Conservation (phyloP, 2,329 filamentous ascomycete species). For the Coniochaeta sp. region DNA sequence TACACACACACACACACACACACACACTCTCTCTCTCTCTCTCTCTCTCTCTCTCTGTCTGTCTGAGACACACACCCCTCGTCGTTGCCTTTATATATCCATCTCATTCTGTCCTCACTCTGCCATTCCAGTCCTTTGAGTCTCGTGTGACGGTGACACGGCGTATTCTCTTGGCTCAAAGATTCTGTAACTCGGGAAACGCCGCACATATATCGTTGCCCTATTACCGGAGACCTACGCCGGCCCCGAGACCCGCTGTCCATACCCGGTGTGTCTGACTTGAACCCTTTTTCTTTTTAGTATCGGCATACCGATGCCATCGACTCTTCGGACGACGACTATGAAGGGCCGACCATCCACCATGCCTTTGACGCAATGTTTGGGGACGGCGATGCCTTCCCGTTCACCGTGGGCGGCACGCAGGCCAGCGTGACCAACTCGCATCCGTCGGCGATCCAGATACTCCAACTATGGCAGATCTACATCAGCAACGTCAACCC, state of each 20-base stretch:
- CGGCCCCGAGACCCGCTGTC: not conserved
- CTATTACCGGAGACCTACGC: not conserved
- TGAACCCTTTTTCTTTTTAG: slow-evolving; percentile 26
- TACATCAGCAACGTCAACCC: slow-evolving; percentile 66
- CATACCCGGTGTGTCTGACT: slow-evolving; percentile 2
- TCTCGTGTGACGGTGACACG: not conserved
- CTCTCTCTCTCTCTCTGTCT: too few species aligned
- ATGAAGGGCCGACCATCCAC: slow-evolving; percentile 46
- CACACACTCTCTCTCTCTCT: too few species aligned
- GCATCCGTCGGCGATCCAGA: slow-evolving; percentile 50
- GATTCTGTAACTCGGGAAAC: not conserved
- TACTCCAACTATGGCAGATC: slow-evolving; percentile 60
- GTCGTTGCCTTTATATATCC: not conserved
- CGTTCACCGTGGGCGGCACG: slow-evolving; percentile 44
- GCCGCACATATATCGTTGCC: not conserved
- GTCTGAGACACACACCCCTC: too few species aligned
- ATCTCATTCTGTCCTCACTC: not conserved
- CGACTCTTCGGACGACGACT: slow-evolving; percentile 50
- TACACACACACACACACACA: too few species aligned
- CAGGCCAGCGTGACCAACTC: slow-evolving; percentile 33
- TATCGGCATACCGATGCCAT: slow-evolving; percentile 40
- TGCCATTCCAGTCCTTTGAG: not conserved
- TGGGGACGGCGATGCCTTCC: slow-evolving; percentile 47
- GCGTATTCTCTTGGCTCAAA: not conserved
- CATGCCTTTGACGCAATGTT: slow-evolving; percentile 55